Evolutionary conservation across 2,329 filamentous ascomycete species (phyloP).

Genomic region (Diplodia seriata): DNA sequence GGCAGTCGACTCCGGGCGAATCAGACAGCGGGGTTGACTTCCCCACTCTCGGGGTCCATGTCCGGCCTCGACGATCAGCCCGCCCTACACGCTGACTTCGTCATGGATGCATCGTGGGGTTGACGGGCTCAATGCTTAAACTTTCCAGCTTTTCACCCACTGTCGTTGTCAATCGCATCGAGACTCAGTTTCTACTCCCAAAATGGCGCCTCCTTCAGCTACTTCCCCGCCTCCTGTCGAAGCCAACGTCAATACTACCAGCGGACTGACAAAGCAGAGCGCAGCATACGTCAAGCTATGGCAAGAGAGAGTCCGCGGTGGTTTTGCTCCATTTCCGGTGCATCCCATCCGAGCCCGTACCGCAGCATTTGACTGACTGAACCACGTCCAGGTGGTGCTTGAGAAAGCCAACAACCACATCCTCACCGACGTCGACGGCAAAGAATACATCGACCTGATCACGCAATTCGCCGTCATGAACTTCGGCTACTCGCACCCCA

Average conservation of each 20-base stretch:
- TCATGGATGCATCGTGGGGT: too few species aligned
- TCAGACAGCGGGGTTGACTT: too few species aligned
- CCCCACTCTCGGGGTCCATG: too few species aligned
- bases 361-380: neutral
- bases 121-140: too few species aligned
- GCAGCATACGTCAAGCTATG: constrained; percentile 1
- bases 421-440: constrained; percentile 3
- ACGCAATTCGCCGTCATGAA: constrained; percentile 14
- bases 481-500: constrained; percentile 11
- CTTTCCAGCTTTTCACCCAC: too few species aligned
- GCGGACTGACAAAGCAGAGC: neutral
- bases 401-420: constrained; percentile 5
- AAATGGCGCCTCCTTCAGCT: neutral
- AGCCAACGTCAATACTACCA: neutral
- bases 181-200: neutral
- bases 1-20: too few species aligned
- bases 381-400: neutral
- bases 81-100: too few species aligned
- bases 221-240: neutral
- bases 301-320: constrained; percentile 14
- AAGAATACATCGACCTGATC: constrained; percentile 12
- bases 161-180: neutral
- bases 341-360: too few species aligned
- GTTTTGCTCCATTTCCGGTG: constrained; percentile 3
- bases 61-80: too few species aligned